Evolutionary conservation across 164 flowering plant species (phyloP).

Genomic region (Nymphaea thermarum): DNA sequence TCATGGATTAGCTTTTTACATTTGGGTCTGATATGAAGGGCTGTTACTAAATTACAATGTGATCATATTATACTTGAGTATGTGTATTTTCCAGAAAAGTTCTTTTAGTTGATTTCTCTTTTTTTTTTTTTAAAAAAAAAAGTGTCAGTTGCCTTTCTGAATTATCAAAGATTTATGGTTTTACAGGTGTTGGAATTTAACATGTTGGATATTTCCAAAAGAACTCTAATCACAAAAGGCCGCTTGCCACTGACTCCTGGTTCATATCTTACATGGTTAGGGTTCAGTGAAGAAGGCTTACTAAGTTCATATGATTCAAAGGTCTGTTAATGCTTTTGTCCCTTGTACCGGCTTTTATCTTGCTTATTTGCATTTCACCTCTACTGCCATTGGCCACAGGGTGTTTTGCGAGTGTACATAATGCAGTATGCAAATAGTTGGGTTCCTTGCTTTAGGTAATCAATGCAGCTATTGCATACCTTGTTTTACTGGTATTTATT

Average conservation of each 20-base stretch:
- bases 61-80: too few species aligned
- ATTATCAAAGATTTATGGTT: background rate
- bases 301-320: constrained; percentile 88
- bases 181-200: constrained; percentile 76
- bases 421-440: constrained; percentile 84
- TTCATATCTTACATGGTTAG: constrained; percentile 77
- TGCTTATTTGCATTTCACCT: too few species aligned
- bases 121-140: too few species aligned
- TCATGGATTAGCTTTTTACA: too few species aligned
- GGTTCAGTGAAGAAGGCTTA: constrained; percentile 91
- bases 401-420: constrained; percentile 65
- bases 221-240: constrained; percentile 50
- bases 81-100: too few species aligned
- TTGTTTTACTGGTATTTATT: background rate
- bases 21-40: too few species aligned
- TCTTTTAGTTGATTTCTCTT: too few species aligned
- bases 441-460: constrained; percentile 92
- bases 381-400: constrained; percentile 31
- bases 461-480: background rate
- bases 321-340: constrained; percentile 25
- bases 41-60: too few species aligned
- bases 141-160: too few species aligned
- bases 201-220: constrained; percentile 47
- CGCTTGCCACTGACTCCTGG: constrained; percentile 78
- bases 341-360: background rate